Percentiles rank a stretch among this genome's conserved stretches.
phyloP scores from a whole-genome alignment of 805 yeast species.

The Komagataella mondaviorum region DNA sequence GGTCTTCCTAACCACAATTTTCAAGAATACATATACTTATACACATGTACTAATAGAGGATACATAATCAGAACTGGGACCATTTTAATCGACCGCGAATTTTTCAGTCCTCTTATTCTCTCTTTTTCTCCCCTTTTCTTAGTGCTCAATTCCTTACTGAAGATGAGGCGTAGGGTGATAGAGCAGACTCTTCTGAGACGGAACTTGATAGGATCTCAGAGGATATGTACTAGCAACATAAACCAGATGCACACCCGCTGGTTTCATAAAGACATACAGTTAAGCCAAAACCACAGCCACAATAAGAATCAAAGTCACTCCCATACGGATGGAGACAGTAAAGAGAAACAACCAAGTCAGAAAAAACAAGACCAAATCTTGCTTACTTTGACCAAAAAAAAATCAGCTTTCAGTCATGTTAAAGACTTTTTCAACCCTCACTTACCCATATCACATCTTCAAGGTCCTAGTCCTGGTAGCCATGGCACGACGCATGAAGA shows the following conservation, averaged over 20 bases:
- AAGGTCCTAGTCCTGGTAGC: neutral
- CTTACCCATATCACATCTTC: slow-evolving; percentile 12
- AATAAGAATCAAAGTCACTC: neutral
- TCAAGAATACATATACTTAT: too few relatives aligned
- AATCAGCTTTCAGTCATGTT: slow-evolving; percentile 6
- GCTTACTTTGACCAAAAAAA: neutral
- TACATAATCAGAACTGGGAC: too few relatives aligned
- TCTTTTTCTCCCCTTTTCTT: neutral
- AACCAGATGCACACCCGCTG: neutral
- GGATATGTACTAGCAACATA: neutral
- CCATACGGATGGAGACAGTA: neutral
- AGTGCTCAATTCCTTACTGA: neutral
- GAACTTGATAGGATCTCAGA: neutral
- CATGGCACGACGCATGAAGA: slow-evolving; percentile 6
- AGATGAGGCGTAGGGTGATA: neutral
- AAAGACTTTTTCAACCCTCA: slow-evolving; percentile 22
- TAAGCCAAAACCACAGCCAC: neutral
- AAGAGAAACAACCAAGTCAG: neutral
- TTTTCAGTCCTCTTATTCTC: neutral
- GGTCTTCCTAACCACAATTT: neutral
- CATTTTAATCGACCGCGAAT: neutral
- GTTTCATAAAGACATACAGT: neutral
- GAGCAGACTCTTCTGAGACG: neutral
- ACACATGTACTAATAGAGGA: too few relatives aligned
- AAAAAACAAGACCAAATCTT: neutral